A percentile compares a stretch with the other conserved stretches of the same genome.
phyloP scores from a whole-genome alignment of 2,329 filamentous ascomycete species.

The Samsoniella hepiali region DNA sequence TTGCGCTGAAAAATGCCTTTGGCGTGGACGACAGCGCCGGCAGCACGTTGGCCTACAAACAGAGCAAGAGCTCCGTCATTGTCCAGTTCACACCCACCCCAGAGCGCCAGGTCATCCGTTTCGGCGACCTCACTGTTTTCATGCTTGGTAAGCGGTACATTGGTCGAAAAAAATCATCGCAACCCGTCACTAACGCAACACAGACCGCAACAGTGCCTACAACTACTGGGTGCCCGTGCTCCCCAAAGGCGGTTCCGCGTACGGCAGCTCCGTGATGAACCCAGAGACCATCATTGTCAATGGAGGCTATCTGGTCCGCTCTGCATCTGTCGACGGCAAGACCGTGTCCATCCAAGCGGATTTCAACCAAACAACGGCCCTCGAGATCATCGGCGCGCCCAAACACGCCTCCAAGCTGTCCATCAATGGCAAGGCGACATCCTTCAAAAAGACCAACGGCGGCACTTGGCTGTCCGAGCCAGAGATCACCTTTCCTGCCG shows the following conservation, averaged over 20 bases:
- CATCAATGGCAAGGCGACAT: constrained; percentile 38
- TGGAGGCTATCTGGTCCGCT: constrained; percentile 62
- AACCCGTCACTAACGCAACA: neutral
- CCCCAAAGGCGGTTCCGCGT: constrained; percentile 30
- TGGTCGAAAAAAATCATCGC: constrained; percentile 5
- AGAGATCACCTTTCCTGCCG: constrained; percentile 47
- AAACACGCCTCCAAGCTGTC: constrained; percentile 42
- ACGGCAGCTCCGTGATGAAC: constrained; percentile 35
- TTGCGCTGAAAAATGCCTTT: constrained; percentile 43
- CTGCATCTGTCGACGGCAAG: constrained; percentile 52
- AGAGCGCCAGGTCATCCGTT: constrained; percentile 30
- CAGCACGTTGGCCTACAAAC: constrained; percentile 27
- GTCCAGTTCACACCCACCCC: constrained; percentile 33
- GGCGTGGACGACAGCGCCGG: constrained; percentile 26
- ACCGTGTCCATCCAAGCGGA: constrained; percentile 65
- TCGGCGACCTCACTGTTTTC: constrained; percentile 42
- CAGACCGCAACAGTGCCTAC: constrained; percentile 64
- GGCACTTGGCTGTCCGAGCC: constrained; percentile 50
- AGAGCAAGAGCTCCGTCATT: constrained; percentile 21
- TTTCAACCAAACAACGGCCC: constrained; percentile 63
- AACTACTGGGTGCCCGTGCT: constrained; percentile 65
- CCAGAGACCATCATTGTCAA: constrained; percentile 54
- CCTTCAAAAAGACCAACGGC: constrained; percentile 36
- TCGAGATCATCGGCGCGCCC: constrained; percentile 67
- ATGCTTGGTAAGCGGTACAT: constrained; percentile 28